Percentiles rank a stretch among this genome's conserved stretches.
Conservation (phyloP, 2,329 filamentous ascomycete genomes). For the Diplodia sapinea region DNA sequence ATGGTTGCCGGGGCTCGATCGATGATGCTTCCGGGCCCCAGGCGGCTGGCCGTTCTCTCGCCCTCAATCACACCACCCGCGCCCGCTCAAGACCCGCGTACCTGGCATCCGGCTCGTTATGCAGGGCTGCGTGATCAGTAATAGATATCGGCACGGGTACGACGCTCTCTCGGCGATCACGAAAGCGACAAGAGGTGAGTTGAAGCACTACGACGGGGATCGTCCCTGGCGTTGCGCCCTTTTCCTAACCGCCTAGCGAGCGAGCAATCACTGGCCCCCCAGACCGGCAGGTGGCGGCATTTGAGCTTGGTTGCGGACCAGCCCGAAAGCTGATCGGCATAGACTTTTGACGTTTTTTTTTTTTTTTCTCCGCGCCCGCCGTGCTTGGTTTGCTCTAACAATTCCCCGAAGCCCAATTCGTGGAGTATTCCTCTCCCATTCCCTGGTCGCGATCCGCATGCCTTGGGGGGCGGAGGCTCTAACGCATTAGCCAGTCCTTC, state of each 20-base stretch:
- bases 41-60: background rate
- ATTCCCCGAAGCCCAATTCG: no score
- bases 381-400: no score
- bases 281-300: background rate
- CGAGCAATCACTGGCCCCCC: background rate
- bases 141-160: background rate
- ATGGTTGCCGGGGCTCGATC: background rate
- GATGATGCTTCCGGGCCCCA: background rate
- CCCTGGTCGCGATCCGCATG: no score
- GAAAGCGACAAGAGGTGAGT: background rate
- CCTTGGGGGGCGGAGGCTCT: no score
- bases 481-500: no score
- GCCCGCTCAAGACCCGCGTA: background rate
- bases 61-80: background rate
- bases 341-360: no score
- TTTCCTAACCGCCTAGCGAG: background rate
- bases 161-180: background rate
- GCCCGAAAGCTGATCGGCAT: background rate
- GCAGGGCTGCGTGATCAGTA: background rate
- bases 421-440: no score
- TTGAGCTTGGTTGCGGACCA: background rate
- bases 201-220: background rate
- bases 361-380: no score
- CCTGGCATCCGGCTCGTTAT: background rate
- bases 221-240: constrained; percentile 1